Conservation (phyloP, 1,284 basidiomycete genomes). For the Ceratobasidium theobromae region DNA sequence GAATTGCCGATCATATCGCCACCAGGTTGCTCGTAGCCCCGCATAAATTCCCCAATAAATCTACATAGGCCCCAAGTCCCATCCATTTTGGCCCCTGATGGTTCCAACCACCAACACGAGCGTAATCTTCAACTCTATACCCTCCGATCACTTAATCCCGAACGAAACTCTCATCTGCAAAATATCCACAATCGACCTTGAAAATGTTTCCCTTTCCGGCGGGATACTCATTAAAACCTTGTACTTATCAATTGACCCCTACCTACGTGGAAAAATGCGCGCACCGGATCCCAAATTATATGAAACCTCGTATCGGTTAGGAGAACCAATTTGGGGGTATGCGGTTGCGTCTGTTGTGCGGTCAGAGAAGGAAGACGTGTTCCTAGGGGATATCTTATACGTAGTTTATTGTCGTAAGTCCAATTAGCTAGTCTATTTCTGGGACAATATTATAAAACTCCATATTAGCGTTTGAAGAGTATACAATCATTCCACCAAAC, state of each 20-base stretch:
- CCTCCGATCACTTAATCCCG: constrained; percentile 50
- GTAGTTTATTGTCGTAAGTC: not conserved
- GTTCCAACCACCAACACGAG: constrained; percentile 35
- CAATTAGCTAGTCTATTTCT: not conserved
- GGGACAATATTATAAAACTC: not conserved
- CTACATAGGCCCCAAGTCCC: too few species aligned
- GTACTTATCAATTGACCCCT: constrained; percentile 47
- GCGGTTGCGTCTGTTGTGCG: constrained; percentile 36
- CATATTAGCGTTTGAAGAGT: constrained; percentile 2
- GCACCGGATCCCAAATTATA: too few species aligned
- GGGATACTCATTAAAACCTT: constrained; percentile 48
- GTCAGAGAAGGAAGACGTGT: constrained; percentile 48
- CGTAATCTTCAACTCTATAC: constrained; percentile 40
- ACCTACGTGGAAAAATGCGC: constrained; percentile 45
- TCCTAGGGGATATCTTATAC: constrained; percentile 44
- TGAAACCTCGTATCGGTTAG: too few species aligned
- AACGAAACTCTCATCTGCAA: constrained; percentile 52
- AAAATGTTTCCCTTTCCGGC: constrained; percentile 45
- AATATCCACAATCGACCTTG: constrained; percentile 48
- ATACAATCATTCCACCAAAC: constrained; percentile 39
- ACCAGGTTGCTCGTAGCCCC: too few species aligned
- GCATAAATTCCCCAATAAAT: too few species aligned
- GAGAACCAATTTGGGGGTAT: constrained; percentile 40
- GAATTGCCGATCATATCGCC: too few species aligned
- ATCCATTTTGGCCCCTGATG: too few species aligned